Conservation (phyloP, 495 filamentous ascomycete genomes). For the Arthonia radiata region DNA sequence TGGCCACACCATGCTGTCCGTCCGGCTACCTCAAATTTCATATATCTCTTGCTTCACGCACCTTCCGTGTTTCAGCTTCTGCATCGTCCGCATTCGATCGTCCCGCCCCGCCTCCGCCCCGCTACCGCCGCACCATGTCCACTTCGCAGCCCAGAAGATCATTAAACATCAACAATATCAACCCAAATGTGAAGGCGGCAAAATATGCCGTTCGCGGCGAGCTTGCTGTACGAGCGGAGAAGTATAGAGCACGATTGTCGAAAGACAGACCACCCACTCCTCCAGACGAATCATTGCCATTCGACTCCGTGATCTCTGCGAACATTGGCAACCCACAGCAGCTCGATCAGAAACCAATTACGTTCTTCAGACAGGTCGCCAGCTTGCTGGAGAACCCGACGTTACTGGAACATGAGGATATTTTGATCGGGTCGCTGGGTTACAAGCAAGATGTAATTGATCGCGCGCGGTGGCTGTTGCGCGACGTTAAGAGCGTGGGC, state of each 20-base stretch:
- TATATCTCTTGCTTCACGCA: too few relatives aligned
- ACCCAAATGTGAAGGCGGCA: slow-evolving; percentile 56
- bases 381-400: slow-evolving; percentile 78
- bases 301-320: slow-evolving; percentile 73
- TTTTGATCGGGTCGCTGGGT: slow-evolving; percentile 34
- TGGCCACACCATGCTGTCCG: too few relatives aligned
- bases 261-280: slow-evolving; percentile 17
- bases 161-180: slow-evolving; percentile 72
- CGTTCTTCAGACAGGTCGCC: slow-evolving; percentile 93
- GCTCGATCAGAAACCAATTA: slow-evolving; percentile 94
- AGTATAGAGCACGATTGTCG: slow-evolving; percentile 48
- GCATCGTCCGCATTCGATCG: too few relatives aligned
- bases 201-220: slow-evolving; percentile 95
- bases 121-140: slow-evolving; percentile 29
- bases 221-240: slow-evolving; percentile 70
- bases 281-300: slow-evolving; percentile 41
- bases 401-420: slow-evolving; percentile 55
- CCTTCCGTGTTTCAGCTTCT: too few relatives aligned
- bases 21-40: too few relatives aligned
- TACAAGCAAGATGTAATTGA: slow-evolving; percentile 77
- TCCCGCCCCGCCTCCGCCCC: too few relatives aligned
- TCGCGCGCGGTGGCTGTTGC: slow-evolving; percentile 53
- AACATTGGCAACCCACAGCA: slow-evolving; percentile 99
- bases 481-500: slow-evolving; percentile 69
- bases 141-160: slow-evolving; percentile 25